A percentile compares a stretch with the other conserved stretches of the same genome.
phyloP scores from a whole-genome alignment of 2,329 filamentous ascomycete species.

The Capronia epimyces region DNA sequence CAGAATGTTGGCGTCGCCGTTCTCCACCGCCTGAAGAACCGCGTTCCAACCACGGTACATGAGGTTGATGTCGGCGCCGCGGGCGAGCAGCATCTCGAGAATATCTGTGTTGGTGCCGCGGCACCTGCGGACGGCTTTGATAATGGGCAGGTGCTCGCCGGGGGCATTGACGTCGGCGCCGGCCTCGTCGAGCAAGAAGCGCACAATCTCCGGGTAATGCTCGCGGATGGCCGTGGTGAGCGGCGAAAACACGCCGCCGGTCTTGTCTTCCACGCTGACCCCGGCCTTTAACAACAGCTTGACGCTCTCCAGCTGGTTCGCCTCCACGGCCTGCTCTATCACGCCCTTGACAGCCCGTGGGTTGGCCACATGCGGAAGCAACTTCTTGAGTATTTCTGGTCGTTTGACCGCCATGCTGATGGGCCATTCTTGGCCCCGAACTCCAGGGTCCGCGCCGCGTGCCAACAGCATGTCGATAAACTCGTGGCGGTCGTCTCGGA shows the following conservation, averaged over 20 bases:
- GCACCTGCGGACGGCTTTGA: slow-evolving; percentile 61
- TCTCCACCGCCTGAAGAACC: slow-evolving; percentile 61
- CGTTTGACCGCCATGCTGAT: slow-evolving; percentile 62
- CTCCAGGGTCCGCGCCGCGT: slow-evolving; percentile 56
- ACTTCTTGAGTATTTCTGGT: slow-evolving; percentile 54
- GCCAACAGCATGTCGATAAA: slow-evolving; percentile 55
- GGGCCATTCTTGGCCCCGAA: slow-evolving; percentile 65
- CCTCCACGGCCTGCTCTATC: slow-evolving; percentile 62
- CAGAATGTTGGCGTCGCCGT: slow-evolving; percentile 54
- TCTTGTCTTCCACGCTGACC: slow-evolving; percentile 65
- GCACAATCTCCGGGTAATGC: slow-evolving; percentile 55
- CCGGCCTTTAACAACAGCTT: slow-evolving; percentile 61
- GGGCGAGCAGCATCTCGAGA: slow-evolving; percentile 57
- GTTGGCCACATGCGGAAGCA: slow-evolving; percentile 54
- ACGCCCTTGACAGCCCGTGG: slow-evolving; percentile 61
- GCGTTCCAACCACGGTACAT: slow-evolving; percentile 63
- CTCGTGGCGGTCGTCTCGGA: slow-evolving; percentile 54
- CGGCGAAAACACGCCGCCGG: slow-evolving; percentile 65
- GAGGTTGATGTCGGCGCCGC: slow-evolving; percentile 63
- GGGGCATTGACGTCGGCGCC: slow-evolving; percentile 61
- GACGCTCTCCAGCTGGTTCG: slow-evolving; percentile 61
- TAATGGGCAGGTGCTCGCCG: slow-evolving; percentile 65
- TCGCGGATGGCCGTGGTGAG: slow-evolving; percentile 64
- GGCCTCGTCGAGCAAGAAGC: slow-evolving; percentile 56
- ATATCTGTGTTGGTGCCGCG: slow-evolving; percentile 54